Base-by-base conservation (phyloP, 495 filamentous ascomycete species). In the Neurospora terricola region DNA sequence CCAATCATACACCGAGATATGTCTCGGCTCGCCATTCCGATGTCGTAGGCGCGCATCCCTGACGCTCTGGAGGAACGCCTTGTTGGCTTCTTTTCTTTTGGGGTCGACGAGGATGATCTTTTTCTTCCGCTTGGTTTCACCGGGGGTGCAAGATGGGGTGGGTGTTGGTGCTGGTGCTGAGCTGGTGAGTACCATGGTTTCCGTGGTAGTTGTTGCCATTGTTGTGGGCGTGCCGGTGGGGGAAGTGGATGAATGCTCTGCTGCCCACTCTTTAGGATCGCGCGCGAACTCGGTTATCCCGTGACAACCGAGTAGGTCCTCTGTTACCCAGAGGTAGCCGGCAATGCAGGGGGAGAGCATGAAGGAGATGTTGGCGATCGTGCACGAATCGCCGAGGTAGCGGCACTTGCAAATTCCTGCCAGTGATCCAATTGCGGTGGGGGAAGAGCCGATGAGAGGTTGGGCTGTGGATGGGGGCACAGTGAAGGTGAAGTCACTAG, bases 1-100 rank as follows among this genome's bases (percentile, higher is more conserved):
- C 87, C 87, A 88, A 73, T 88, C 86, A 69, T 83, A 88, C 0
- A 86, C 79, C 2, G 77, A 74, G 0, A 87, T 78, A 76, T 81
- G 84, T 71, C 81, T 80, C 37, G 80, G 78, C 34, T 78, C 77
- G 11, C 82, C 80, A 6, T 78, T 80, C 38, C 70, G 76, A 27
- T 73, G 78, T 74, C 66, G 82, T n/a, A 85, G 72, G 30, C 76
- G 74, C 0, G 79, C 78, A 4, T 74, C 80, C 62, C 77, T 78
- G 38, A 87, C 80, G 8, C 70, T 71, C 18, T 74, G 71, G 30
- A 86, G 72, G 54, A 88, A 84, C 0, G 77, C 78, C 9, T 73
- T 68, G 1, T 86, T 86, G 2, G 82, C 81, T 36, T 82, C 77
- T 12, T 72, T 71, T 0, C 81, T 76, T 14, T 78, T 78, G 12